Percentiles rank a stretch among this genome's conserved stretches.
These are phyloP conservation scores for Balansia obtecta DNA, from an alignment of 2,329 filamentous ascomycete species.

Conservation along the genomic window DNA sequence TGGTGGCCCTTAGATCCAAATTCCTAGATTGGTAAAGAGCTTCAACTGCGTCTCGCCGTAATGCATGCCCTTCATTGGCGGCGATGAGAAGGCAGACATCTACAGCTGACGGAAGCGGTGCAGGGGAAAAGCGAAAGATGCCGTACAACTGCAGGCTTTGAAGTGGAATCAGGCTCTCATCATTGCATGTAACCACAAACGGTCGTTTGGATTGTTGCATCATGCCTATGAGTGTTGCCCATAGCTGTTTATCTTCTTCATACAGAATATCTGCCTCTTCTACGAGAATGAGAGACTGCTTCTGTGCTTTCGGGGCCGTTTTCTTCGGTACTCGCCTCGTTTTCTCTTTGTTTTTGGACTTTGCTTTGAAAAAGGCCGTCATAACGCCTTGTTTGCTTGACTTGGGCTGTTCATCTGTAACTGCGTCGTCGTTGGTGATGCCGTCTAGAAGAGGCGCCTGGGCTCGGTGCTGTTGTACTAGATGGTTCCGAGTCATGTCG, in stretches of 20 bases:
- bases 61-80: slow-evolving; percentile 76
- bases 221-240: slow-evolving; percentile 66
- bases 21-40: slow-evolving; percentile 57
- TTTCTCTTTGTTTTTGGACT: slow-evolving; percentile 21
- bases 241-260: slow-evolving; percentile 93
- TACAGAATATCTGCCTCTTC: slow-evolving; percentile 92
- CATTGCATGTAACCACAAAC: slow-evolving; percentile 89
- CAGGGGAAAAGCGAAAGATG: slow-evolving; percentile 62
- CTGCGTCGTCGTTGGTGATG: slow-evolving; percentile 15
- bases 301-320: slow-evolving; percentile 44
- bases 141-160: slow-evolving; percentile 68
- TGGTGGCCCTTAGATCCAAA: slow-evolving; percentile 65
- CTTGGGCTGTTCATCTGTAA: slow-evolving; percentile 39
- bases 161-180: slow-evolving; percentile 71
- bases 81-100: slow-evolving; percentile 76
- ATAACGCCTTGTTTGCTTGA: slow-evolving; percentile 67
- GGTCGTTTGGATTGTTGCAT: slow-evolving; percentile 79
- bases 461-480: slow-evolving; percentile 48
- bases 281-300: slow-evolving; percentile 85
- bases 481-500: slow-evolving; percentile 92
- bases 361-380: slow-evolving; percentile 65
- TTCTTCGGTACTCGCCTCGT: slow-evolving; percentile 17
- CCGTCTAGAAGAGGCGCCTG: slow-evolving; percentile 17
- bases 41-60: slow-evolving; percentile 54
- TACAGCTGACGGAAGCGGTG: slow-evolving; percentile 54